Base-by-base conservation (phyloP, 306 rosid genomes). In the Cucurbita ficifolia region DNA sequence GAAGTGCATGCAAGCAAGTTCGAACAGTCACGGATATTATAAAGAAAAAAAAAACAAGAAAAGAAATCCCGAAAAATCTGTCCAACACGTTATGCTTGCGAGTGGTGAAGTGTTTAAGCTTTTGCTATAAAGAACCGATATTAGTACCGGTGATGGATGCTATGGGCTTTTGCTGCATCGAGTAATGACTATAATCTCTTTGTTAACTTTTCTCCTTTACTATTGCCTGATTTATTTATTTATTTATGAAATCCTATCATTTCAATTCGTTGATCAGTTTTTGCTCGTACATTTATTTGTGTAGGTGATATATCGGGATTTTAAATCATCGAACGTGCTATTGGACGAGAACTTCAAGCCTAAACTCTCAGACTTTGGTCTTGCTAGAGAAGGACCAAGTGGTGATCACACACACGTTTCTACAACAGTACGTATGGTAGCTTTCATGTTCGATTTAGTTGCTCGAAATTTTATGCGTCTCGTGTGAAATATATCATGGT, bases 361-460 rank as follows among this genome's bases (percentile, higher is more conserved):
- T 71, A 95, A 95, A 83, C 97, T 95, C 53, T 95, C 99, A 56
- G 99, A 95, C 80, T 95, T 95, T 14, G 99, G 99, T 65, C 96
- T 95, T 54, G 99, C 96, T 33, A 89, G 99, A 88, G 99, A 91
- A 76, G 99, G 99, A 4, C 99, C 99, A 45, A 74, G 80, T 1
- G 99, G 96, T 35, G 96, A 85, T 69, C 79, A 56, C 48, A 87
- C 96, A 60, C 99, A 95, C 76, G 99, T 95, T 71, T 91, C 99
- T 18, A 95, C 99, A 16, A 86, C 88, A 22, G 99, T 95, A 82
- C 78, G 96, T 84, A 64, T 74, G 11, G 13, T 74, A 58, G 50
- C 62, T 57, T 70, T 29, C 22, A 4, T 52, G 57, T 17, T 18
- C 4, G 8, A 5, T 35, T 11, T 67, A 40, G 48, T 39, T 67